Evolutionary conservation across 2,329 filamentous ascomycete genomes (phyloP), one percentile per base, ranked within the genome.

Genomic region (Aspergillus persii): DNA sequence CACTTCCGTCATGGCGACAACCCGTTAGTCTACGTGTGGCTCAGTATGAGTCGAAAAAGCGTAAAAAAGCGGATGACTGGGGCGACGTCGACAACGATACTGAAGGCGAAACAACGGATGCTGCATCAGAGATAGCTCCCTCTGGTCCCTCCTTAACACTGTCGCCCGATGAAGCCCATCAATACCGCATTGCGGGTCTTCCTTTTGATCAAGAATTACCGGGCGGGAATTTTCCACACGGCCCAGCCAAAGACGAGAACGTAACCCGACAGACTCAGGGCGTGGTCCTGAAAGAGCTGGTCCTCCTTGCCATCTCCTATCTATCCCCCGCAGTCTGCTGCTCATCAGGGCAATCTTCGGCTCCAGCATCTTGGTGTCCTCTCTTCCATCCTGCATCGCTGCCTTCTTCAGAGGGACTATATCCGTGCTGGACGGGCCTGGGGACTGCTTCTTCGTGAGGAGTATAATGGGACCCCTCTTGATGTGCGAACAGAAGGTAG

Each of bases 401-500:
- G 88, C 68, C 81, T 97, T 46, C 81, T 88, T 30, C 80, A 86
- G 61, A 85, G 86, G 33, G 89, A 96, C 68, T 88, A 92, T 60
- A 65, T 80, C 2, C 87, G 89, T 46, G 92, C 93, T 0, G 85
- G 85, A 53, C 82, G 90, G 60, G 89, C 90, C 0, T 94, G 91
- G 81, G 88, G 86, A 1, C 77, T 96, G 64, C 81, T 96, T 33
- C 72, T 92, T 50, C 84, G 89, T 52, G 82, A 86, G 50, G 84
- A 82, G 53, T 78, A 87, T 27, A 70, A 76, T 58, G 86, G 86
- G 3, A 73, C 75, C 51, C 77, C 78, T 6, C 80, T 93, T 23
- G 91, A 96, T 71, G 74, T 94, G 51, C 84, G 92, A 44, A 80
- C 80, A 23, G 83, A 88, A 68, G 84, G 86, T 39, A 83, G 89